phyloP scores from a whole-genome alignment of 2,329 filamentous ascomycete genomes.

The Aspergillus clavatus region DNA sequence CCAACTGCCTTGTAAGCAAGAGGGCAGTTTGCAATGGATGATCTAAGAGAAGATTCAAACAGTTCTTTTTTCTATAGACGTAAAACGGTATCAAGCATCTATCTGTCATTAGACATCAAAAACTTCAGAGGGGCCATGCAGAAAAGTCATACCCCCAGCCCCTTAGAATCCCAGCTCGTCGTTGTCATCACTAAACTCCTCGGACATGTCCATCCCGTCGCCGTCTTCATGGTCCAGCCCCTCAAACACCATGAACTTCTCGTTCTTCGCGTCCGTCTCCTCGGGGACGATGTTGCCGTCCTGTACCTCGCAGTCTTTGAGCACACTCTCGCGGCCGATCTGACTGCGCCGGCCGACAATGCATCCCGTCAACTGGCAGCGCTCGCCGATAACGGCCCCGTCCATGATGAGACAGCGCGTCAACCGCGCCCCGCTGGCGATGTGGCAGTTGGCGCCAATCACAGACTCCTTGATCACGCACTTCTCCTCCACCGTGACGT shows the following conservation, averaged over 20 bases:
- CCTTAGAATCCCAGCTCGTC: background rate
- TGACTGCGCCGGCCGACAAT: conserved; percentile 76
- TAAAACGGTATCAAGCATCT: background rate
- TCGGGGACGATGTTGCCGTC: conserved; percentile 79
- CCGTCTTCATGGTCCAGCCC: conserved; percentile 39
- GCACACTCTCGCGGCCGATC: conserved; percentile 73
- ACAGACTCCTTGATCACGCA: conserved; percentile 89
- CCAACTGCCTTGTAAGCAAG: too few species aligned
- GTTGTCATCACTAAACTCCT: conserved; percentile 17
- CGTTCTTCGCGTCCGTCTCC: conserved; percentile 60
- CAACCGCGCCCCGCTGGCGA: conserved; percentile 78
- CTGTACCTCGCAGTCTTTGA: conserved; percentile 89
- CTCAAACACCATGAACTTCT: conserved; percentile 56
- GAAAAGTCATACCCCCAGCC: background rate
- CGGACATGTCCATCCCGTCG: conserved; percentile 29
- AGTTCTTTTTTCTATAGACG: background rate
- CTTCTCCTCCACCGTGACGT: conserved; percentile 83
- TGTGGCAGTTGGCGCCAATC: conserved; percentile 80
- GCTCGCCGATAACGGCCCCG: conserved; percentile 76
- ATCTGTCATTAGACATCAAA: background rate
- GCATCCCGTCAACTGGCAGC: conserved; percentile 79
- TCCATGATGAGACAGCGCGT: conserved; percentile 92
- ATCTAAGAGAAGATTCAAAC: background rate
- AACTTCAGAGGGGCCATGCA: too few species aligned
- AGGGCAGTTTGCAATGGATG: too few species aligned